Conservation (phyloP, 1,139 yeast species). For the Suhomyces terraborum region DNA sequence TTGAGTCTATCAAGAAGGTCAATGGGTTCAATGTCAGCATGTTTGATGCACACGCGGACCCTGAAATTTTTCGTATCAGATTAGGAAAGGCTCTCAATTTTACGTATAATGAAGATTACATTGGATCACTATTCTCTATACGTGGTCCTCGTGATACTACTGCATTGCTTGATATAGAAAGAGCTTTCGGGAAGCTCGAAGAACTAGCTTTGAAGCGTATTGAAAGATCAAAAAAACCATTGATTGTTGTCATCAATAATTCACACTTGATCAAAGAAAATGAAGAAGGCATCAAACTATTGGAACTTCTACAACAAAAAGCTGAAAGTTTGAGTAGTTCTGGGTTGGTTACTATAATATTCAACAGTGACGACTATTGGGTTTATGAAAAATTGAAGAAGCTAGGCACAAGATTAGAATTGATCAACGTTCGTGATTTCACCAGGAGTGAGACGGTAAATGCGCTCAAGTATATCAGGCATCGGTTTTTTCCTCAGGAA, state of each 20-base stretch:
- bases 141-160: conserved; percentile 87
- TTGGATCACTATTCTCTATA: conserved; percentile 79
- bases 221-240: conserved; percentile 45
- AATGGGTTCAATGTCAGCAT: conserved; percentile 68
- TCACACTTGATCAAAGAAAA: conserved; percentile 75
- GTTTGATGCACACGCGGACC: conserved; percentile 84
- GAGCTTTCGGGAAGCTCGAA: conserved; percentile 77
- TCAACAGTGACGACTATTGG: conserved; percentile 88
- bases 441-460: conserved; percentile 55
- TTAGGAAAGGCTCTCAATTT: conserved; percentile 76
- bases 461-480: conserved; percentile 59
- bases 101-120: conserved; percentile 76
- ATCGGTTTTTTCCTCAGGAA: conserved; percentile 44
- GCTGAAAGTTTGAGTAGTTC: conserved; percentile 79
- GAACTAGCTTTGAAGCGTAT: conserved; percentile 64
- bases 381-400: conserved; percentile 74
- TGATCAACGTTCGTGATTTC: conserved; percentile 70
- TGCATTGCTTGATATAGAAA: conserved; percentile 76
- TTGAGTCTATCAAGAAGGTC: conserved; percentile 69
- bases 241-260: conserved; percentile 71
- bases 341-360: conserved; percentile 72
- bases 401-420: conserved; percentile 73
- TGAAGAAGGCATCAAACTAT: conserved; percentile 65
- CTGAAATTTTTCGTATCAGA: conserved; percentile 76
- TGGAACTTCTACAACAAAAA: conserved; percentile 80